Evolutionary conservation across 2,329 filamentous ascomycete genomes (phyloP), one percentile per base, ranked within the genome.

Genomic region (Fusarium devonianum): DNA sequence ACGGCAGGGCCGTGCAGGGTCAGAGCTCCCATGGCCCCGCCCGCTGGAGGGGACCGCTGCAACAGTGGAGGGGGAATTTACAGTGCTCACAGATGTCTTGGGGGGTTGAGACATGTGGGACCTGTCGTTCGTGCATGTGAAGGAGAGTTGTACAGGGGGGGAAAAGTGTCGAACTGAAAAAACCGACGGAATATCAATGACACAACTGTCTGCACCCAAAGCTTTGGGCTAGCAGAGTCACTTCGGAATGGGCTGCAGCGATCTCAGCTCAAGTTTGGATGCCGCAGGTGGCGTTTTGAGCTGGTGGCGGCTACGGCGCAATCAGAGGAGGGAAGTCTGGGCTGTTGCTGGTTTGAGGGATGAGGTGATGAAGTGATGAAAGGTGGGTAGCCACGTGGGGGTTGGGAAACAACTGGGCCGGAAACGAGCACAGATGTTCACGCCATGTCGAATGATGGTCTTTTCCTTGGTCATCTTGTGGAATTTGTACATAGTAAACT

Each of bases 381-480:
- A 23, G 47, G 49, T 56, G 51, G 56, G 43, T 45, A 45, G 32
- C 56, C 51, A 59, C 56, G 47, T 59, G 56, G 56, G 56, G 56
- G 55, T 33, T 35, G 23, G 23, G 18, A 21, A 32, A n/a, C 39
- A 59, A 44, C 53, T 44, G 21, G 46, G 38, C 42, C 42, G 37
- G 48, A 44, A 40, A 17, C n/a, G 19, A 16, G 14, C n/a, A 18
- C 21, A 43, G 12, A 5, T 14, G n/a, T 42, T 28, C n/a, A 37
- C 22, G 36, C 13, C 26, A 17, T 18, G 38, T 38, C 51, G 36
- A 53, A 65, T 53, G 32, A 63, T 60, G 44, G 53, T 56, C 5
- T 65, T 61, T 55, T 48, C 66, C 45, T 68, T 62, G 64, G 64
- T 64, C 35, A 60, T 64, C 13, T 64, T 52, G 43, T 3, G 13